Conservation (phyloP, 345 rosid species). For the Gossypium longicalyx region DNA sequence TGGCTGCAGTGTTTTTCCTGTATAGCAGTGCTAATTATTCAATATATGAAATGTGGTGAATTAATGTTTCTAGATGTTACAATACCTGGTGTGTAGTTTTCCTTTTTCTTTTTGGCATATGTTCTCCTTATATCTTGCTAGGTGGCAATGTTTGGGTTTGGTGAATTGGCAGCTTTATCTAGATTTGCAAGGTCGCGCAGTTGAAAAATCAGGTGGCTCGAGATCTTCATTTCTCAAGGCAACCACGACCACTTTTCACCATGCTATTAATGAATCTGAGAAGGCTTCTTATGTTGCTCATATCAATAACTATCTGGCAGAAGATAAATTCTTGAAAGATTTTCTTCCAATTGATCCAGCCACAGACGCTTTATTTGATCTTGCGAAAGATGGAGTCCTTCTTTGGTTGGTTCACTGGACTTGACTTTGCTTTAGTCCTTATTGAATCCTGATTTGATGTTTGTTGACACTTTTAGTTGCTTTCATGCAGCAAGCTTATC, state of each 20-base stretch:
- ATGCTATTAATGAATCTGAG: conserved; percentile 80
- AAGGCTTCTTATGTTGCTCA: conserved; percentile 91
- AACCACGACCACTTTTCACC: conserved; percentile 84
- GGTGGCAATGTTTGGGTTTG: not conserved
- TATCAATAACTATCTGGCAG: conserved; percentile 70
- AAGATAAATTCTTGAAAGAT: conserved; percentile 74
- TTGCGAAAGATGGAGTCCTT: conserved; percentile 86
- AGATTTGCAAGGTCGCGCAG: conserved; percentile 63
- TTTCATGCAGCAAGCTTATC: conserved; percentile 81
- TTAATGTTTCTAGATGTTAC: not conserved
- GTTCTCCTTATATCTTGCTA: not conserved
- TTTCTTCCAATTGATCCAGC: conserved; percentile 79
- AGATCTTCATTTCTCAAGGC: conserved; percentile 77
- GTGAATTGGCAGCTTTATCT: conserved; percentile 53
- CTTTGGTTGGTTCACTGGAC: conserved; percentile 53
- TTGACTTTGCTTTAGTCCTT: not conserved
- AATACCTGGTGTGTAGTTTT: not conserved
- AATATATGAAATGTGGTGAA: not conserved
- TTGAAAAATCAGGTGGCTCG: conserved; percentile 53
- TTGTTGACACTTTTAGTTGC: conserved; percentile 20
- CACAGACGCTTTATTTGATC: conserved; percentile 81
- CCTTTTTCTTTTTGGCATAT: not conserved
- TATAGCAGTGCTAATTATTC: not conserved
- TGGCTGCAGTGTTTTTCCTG: not conserved
- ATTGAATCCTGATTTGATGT: conserved; percentile 5